phyloP scores from a whole-genome alignment of 1,284 basidiomycete species.

The Stereum hirsutum region DNA sequence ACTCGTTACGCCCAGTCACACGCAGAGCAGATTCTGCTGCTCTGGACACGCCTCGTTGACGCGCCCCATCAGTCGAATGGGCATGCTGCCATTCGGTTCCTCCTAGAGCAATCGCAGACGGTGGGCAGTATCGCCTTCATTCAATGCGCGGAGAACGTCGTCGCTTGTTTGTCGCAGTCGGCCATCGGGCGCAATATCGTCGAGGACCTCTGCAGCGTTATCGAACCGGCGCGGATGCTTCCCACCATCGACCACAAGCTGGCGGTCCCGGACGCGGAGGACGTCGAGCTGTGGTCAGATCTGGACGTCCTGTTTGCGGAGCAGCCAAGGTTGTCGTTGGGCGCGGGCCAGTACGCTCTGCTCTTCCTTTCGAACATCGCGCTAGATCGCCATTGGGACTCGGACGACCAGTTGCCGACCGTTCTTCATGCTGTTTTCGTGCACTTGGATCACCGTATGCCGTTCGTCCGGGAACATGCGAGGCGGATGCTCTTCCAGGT shows the following conservation, averaged over 20 bases:
- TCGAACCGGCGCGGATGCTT: constrained; percentile 80
- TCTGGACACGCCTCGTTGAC: constrained; percentile 75
- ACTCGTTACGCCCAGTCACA: constrained; percentile 70
- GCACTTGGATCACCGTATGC: constrained; percentile 73
- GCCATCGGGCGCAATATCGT: constrained; percentile 68
- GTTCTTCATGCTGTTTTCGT: constrained; percentile 79
- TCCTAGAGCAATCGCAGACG: constrained; percentile 83
- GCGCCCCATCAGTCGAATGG: constrained; percentile 67
- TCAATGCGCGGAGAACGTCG: constrained; percentile 71
- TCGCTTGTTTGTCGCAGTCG: constrained; percentile 80
- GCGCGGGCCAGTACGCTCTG: constrained; percentile 82
- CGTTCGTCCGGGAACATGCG: constrained; percentile 64
- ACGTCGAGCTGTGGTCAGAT: constrained; percentile 66
- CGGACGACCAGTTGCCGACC: constrained; percentile 59
- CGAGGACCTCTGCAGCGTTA: constrained; percentile 76
- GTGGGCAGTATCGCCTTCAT: constrained; percentile 77
- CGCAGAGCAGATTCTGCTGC: constrained; percentile 74
- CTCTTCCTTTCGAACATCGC: constrained; percentile 81
- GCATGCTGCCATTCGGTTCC: constrained; percentile 73
- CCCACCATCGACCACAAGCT: constrained; percentile 67
- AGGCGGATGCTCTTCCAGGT: constrained; percentile 74
- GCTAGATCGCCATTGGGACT: constrained; percentile 72
- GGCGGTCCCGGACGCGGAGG: constrained; percentile 56
- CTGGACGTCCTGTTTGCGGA: constrained; percentile 68
- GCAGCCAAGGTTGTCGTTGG: constrained; percentile 58